Evolutionary conservation across 345 rosid genomes (phyloP).

Genomic region (Lumnitzera littorea): DNA sequence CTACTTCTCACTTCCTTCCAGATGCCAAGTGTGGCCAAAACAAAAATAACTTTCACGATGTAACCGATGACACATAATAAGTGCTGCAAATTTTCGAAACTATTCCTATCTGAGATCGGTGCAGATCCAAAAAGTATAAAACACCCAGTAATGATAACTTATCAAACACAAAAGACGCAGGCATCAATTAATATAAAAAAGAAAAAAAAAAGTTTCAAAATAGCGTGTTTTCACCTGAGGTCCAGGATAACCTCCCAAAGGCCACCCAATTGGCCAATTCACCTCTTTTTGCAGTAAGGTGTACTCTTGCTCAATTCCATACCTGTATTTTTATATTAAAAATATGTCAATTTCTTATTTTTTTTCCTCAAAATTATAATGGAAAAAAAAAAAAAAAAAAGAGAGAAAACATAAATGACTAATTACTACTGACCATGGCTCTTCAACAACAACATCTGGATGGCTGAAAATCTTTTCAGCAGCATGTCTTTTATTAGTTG

Average conservation of each 20-base stretch:
- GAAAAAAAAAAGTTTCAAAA: too few species aligned
- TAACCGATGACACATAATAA: too few species aligned
- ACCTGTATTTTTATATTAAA: conserved; percentile 7
- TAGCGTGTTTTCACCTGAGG: conserved; percentile 12
- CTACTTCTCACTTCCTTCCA: too few species aligned
- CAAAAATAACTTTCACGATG: too few species aligned
- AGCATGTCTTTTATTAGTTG: conserved; percentile 23
- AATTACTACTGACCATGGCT: conserved; percentile 16
- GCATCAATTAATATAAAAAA: too few species aligned
- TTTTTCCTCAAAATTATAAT: background rate
- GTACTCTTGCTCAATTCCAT: conserved; percentile 32
- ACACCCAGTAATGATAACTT: too few species aligned
- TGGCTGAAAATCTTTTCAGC: conserved; percentile 27
- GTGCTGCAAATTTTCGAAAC: too few species aligned
- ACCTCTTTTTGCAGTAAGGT: conserved; percentile 20
- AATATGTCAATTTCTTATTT: background rate
- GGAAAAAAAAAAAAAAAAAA: background rate
- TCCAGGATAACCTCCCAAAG: conserved; percentile 28
- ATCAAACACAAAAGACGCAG: background rate
- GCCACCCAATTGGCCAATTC: conserved; percentile 32
- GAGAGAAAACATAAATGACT: background rate
- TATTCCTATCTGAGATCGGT: too few species aligned
- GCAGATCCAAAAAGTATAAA: too few species aligned
- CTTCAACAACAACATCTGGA: conserved; percentile 19
- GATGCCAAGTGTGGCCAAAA: too few species aligned